Percentiles rank a stretch among this genome's conserved stretches.
These are phyloP conservation scores for Curvularia sp. DNA, from an alignment of 2,329 filamentous ascomycete species.

Conservation along the genomic window DNA sequence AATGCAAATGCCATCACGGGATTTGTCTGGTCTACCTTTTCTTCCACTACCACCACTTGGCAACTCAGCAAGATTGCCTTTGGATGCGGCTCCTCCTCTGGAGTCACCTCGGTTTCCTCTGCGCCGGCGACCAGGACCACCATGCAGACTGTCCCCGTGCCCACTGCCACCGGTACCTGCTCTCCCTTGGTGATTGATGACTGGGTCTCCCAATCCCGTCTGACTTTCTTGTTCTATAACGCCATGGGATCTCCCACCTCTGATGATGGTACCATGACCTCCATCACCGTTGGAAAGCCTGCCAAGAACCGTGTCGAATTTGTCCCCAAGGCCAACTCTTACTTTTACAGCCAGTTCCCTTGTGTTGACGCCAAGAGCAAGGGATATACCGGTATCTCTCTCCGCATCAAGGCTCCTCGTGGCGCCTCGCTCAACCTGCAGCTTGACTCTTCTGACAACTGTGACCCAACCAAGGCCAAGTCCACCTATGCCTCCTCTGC, in stretches of 20 bases:
- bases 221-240: conserved; percentile 68
- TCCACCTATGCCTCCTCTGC: conserved; percentile 51
- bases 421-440: conserved; percentile 62
- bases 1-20: conserved; percentile 59
- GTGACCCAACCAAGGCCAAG: conserved; percentile 52
- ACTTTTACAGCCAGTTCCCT: conserved; percentile 65
- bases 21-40: conserved; percentile 55
- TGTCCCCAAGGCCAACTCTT: conserved; percentile 59
- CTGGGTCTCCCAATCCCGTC: conserved; percentile 66
- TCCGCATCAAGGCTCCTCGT: conserved; percentile 61
- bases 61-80: conserved; percentile 59
- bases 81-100: conserved; percentile 45
- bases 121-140: conserved; percentile 6
- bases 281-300: conserved; percentile 60
- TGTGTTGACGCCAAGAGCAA: conserved; percentile 60
- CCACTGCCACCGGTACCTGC: conserved; percentile 48
- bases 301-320: conserved; percentile 58
- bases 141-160: conserved; percentile 9
- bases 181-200: conserved; percentile 62
- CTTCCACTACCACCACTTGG: conserved; percentile 52
- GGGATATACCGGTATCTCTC: conserved; percentile 62
- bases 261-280: conserved; percentile 65
- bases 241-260: conserved; percentile 62
- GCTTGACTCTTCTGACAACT: conserved; percentile 57
- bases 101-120: conserved; percentile 5